These are phyloP conservation scores for Acacia confusa DNA, from an alignment of 306 rosid genomes.

Conservation along the genomic window DNA sequence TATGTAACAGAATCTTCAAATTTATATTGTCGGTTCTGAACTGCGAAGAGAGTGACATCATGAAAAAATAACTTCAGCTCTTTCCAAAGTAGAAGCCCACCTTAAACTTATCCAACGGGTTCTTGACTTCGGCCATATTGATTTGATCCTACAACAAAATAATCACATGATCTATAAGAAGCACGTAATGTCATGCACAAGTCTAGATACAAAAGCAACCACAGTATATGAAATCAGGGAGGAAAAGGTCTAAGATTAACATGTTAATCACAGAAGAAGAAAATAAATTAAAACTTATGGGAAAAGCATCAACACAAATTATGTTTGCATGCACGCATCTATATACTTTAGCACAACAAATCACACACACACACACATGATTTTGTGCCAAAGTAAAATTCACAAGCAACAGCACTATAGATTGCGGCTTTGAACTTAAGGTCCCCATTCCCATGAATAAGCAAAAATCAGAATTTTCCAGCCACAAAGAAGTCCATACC, in stretches of 20 bases:
- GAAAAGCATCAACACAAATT: neutral
- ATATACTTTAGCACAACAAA: too few species aligned
- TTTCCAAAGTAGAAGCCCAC: slow-evolving; percentile 37
- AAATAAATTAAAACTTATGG: neutral
- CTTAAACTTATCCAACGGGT: slow-evolving; percentile 82
- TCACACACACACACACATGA: too few species aligned
- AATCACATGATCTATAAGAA: slow-evolving; percentile 28
- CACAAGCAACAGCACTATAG: slow-evolving; percentile 14
- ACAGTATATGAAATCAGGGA: neutral
- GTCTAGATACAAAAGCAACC: slow-evolving; percentile 29
- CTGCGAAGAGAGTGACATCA: slow-evolving; percentile 24
- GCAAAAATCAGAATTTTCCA: slow-evolving; percentile 22
- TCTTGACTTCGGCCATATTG: slow-evolving; percentile 76
- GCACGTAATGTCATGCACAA: slow-evolving; percentile 12
- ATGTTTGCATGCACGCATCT: neutral
- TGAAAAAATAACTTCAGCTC: slow-evolving; percentile 22
- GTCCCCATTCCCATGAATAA: neutral
- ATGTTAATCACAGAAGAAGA: neutral
- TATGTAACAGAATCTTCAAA: slow-evolving; percentile 7
- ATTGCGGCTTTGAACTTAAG: neutral
- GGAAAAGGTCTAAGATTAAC: neutral
- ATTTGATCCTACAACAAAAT: slow-evolving; percentile 78
- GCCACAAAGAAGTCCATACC: slow-evolving; percentile 52
- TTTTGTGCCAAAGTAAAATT: slow-evolving; percentile 23
- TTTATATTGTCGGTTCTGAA: neutral